Percentiles rank a stretch among this genome's conserved stretches.
Evolutionary conservation across 805 yeast species (phyloP).

Genomic region (Wickerhamomyces bovis): DNA sequence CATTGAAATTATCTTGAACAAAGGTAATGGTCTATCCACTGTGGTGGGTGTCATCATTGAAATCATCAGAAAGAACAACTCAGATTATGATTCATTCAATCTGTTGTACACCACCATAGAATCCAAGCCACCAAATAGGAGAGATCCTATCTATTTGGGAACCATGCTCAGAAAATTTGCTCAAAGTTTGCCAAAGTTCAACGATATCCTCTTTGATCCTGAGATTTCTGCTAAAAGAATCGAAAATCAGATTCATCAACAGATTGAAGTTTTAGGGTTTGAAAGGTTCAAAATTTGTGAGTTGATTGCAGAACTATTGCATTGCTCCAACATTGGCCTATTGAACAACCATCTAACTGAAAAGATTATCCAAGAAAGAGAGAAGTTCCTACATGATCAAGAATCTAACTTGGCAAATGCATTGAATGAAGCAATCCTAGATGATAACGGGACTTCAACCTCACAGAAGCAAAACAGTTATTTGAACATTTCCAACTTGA

Average conservation of each 20-base stretch:
- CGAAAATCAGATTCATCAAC: slow-evolving; percentile 43
- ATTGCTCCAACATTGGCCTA: slow-evolving; percentile 92
- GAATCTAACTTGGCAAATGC: slow-evolving; percentile 22
- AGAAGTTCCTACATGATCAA: slow-evolving; percentile 43
- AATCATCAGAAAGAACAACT: slow-evolving; percentile 88
- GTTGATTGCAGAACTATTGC: slow-evolving; percentile 86
- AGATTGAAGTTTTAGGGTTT: slow-evolving; percentile 80
- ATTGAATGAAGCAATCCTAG: slow-evolving; percentile 21
- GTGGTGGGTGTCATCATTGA: slow-evolving; percentile 93
- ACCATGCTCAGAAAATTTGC: slow-evolving; percentile 71
- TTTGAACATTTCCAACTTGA: slow-evolving; percentile 19
- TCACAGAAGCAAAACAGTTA: not conserved
- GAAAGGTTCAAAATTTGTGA: slow-evolving; percentile 92
- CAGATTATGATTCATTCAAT: slow-evolving; percentile 87
- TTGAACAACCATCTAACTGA: slow-evolving; percentile 76
- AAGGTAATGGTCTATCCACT: slow-evolving; percentile 78
- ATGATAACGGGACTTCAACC: not conserved
- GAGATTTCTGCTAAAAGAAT: slow-evolving; percentile 23
- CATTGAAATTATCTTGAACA: slow-evolving; percentile 59
- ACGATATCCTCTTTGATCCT: slow-evolving; percentile 35
- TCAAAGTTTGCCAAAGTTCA: slow-evolving; percentile 49
- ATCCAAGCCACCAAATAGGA: slow-evolving; percentile 78
- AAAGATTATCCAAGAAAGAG: slow-evolving; percentile 62
- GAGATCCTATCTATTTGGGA: slow-evolving; percentile 91
- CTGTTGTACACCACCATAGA: slow-evolving; percentile 69